Evolutionary conservation across 331 rosid species (phyloP).

Genomic region (Acacia concinna): DNA sequence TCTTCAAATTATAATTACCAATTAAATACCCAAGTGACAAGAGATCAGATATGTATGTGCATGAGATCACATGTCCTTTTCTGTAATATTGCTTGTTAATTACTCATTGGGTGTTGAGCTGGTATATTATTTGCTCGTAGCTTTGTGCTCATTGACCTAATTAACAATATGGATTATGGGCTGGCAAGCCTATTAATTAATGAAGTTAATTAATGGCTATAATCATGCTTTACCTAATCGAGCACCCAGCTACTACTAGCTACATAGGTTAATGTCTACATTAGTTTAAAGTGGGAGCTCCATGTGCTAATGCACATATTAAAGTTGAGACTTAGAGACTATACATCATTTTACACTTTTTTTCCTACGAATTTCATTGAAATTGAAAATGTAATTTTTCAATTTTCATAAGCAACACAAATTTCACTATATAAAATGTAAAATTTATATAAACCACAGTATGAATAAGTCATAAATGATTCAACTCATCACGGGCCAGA

Average conservation of each 20-base stretch:
- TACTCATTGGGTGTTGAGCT: background rate
- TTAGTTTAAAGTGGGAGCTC: background rate
- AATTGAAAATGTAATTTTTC: background rate
- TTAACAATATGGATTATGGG: background rate
- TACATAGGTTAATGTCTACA: background rate
- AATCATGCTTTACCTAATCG: slow-evolving; percentile 31
- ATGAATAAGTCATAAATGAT: too few relatives aligned
- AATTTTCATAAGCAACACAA: background rate
- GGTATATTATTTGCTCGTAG: background rate
- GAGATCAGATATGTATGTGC: background rate
- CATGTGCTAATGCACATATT: background rate
- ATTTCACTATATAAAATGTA: background rate
- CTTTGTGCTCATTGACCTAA: background rate
- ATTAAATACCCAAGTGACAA: background rate
- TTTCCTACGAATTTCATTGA: too few relatives aligned
- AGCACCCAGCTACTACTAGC: slow-evolving; percentile 9
- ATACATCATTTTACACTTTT: background rate
- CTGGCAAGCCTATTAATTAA: slow-evolving; percentile 21
- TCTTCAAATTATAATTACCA: background rate
- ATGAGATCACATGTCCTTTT: background rate
- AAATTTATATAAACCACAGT: too few relatives aligned
- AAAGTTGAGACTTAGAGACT: background rate
- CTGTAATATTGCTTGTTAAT: background rate
- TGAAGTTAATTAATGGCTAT: slow-evolving; percentile 3
- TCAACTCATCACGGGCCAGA: too few relatives aligned